These are phyloP conservation scores for Beta macrorhiza DNA, from an alignment of 179 eudicot species.

Conservation along the genomic window DNA sequence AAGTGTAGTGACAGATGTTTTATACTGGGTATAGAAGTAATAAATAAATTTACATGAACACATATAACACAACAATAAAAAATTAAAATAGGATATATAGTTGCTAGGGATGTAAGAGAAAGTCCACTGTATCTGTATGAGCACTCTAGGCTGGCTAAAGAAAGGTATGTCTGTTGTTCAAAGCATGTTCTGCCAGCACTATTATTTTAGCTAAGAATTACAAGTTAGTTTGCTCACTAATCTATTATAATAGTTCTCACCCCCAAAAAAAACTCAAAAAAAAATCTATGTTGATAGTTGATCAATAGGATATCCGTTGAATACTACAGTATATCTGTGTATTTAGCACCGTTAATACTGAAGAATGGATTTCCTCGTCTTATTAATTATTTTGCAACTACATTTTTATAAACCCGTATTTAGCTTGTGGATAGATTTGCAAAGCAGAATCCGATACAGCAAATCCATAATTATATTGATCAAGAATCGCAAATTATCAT, in stretches of 20 bases:
- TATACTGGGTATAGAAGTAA: neutral
- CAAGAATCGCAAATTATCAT: constrained; percentile 4
- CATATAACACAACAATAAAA: neutral
- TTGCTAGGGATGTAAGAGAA: neutral
- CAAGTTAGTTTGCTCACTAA: neutral
- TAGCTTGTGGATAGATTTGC: constrained; percentile 20
- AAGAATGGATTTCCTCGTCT: neutral
- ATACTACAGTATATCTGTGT: neutral
- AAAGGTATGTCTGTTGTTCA: constrained; percentile 22
- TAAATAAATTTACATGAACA: neutral
- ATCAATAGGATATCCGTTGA: neutral
- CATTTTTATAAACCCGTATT: neutral
- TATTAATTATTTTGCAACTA: neutral
- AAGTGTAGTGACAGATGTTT: neutral
- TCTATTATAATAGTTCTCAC: no score
- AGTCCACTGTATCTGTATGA: constrained; percentile 7
- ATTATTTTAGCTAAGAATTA: neutral
- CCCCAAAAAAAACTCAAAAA: no score
- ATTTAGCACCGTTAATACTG: neutral
- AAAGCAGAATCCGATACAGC: constrained; percentile 14
- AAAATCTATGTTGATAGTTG: neutral
- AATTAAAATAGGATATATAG: neutral
- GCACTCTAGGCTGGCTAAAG: constrained; percentile 22
- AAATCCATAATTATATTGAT: constrained; percentile 4
- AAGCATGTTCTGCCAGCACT: constrained; percentile 21